Evolutionary conservation across 805 yeast genomes (phyloP).

Genomic region (Isabelozyma gotoi): DNA sequence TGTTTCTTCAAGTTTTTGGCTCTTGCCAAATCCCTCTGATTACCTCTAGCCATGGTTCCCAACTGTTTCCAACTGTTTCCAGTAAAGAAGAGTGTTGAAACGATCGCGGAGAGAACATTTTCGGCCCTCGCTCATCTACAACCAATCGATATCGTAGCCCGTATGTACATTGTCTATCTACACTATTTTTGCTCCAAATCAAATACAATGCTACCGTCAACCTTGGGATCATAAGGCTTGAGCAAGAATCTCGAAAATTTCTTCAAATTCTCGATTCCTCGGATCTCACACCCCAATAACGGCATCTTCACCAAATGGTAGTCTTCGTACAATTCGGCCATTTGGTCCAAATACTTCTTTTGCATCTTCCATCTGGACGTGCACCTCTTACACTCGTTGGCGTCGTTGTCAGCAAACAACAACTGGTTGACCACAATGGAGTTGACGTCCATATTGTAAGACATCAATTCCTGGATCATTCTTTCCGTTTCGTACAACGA

Average conservation of each 20-base stretch:
- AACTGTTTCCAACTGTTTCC: background rate
- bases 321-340: conserved; percentile 94
- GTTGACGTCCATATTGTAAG: conserved; percentile 94
- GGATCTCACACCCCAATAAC: conserved; percentile 87
- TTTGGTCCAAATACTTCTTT: conserved; percentile 89
- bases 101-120: too few relatives aligned
- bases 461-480: conserved; percentile 92
- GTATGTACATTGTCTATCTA: background rate
- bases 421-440: conserved; percentile 95
- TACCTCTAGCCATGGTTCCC: conserved; percentile 87
- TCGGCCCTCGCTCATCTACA: too few relatives aligned
- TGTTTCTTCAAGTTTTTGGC: conserved; percentile 83
- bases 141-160: too few relatives aligned
- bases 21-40: conserved; percentile 93
- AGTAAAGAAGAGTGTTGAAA: background rate
- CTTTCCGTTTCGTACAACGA: conserved; percentile 97
- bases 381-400: conserved; percentile 82
- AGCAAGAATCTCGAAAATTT: conserved; percentile 80
- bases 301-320: conserved; percentile 97
- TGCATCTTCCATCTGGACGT: conserved; percentile 94
- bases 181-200: conserved; percentile 50
- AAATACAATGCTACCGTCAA: conserved; percentile 53
- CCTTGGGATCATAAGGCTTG: conserved; percentile 70
- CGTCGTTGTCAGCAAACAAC: conserved; percentile 78
- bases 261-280: conserved; percentile 85